Conservation (phyloP, 768 basidiomycete species). For the Lactarius sanguifluus region DNA sequence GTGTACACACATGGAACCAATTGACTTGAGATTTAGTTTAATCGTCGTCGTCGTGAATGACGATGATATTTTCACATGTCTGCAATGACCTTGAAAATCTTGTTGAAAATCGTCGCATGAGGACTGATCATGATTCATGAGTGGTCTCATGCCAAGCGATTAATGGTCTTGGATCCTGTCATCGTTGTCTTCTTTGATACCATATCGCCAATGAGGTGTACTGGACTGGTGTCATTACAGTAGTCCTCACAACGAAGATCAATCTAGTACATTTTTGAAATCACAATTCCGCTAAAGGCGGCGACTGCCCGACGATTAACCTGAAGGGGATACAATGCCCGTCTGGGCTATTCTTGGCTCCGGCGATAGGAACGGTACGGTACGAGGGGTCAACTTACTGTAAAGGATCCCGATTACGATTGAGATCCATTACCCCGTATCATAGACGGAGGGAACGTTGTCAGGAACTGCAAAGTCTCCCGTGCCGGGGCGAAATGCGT, state of each 20-base stretch:
- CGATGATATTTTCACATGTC: background rate
- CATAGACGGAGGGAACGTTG: too few relatives aligned
- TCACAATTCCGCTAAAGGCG: background rate
- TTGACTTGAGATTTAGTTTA: too few relatives aligned
- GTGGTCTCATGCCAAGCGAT: background rate
- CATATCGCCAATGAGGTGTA: too few relatives aligned
- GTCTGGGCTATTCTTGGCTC: background rate
- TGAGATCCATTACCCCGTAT: too few relatives aligned
- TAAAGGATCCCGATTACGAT: too few relatives aligned
- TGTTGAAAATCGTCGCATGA: background rate
- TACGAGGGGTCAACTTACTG: too few relatives aligned
- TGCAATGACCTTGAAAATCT: background rate
- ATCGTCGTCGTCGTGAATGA: too few relatives aligned
- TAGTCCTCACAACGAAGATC: too few relatives aligned
- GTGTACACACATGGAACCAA: too few relatives aligned
- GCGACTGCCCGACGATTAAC: background rate
- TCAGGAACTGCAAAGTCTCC: background rate
- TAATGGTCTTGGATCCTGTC: background rate
- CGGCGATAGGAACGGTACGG: background rate
- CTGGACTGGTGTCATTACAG: too few relatives aligned
- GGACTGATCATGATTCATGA: background rate
- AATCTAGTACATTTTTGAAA: background rate
- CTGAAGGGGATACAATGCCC: background rate
- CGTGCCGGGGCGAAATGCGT: too few relatives aligned
- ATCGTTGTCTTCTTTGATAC: background rate